These are phyloP conservation scores for Lasiodiplodia hormozganensis DNA, from an alignment of 2,329 filamentous ascomycete genomes.

Conservation along the genomic window DNA sequence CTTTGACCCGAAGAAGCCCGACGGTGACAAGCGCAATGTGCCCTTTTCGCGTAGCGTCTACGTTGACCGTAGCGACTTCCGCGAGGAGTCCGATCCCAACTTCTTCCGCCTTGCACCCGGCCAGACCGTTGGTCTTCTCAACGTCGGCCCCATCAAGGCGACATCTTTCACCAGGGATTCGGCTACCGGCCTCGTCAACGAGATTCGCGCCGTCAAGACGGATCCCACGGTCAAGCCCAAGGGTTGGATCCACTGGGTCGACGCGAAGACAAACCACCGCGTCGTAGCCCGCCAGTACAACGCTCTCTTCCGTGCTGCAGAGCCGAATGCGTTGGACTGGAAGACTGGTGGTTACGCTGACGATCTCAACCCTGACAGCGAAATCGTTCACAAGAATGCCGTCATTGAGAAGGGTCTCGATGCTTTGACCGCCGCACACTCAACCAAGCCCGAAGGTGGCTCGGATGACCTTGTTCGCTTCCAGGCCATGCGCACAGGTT, in stretches of 20 bases:
- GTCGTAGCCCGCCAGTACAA: slow-evolving; percentile 77
- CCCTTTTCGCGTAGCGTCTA: slow-evolving; percentile 80
- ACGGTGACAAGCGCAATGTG: slow-evolving; percentile 66
- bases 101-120: slow-evolving; percentile 81
- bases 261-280: slow-evolving; percentile 66
- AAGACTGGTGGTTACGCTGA: slow-evolving; percentile 79
- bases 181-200: slow-evolving; percentile 67
- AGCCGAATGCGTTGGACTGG: slow-evolving; percentile 73
- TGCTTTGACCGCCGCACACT: slow-evolving; percentile 76
- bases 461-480: slow-evolving; percentile 71
- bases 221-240: slow-evolving; percentile 73
- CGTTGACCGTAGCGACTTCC: slow-evolving; percentile 82
- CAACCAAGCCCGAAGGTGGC: slow-evolving; percentile 64
- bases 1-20: slow-evolving; percentile 81
- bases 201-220: slow-evolving; percentile 69
- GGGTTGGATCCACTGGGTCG: slow-evolving; percentile 85
- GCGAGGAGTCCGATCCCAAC: slow-evolving; percentile 72
- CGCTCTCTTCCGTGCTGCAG: slow-evolving; percentile 83
- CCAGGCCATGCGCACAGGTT: slow-evolving; percentile 88
- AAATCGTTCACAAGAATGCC: slow-evolving; percentile 78
- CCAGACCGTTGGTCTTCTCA: slow-evolving; percentile 75
- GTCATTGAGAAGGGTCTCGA: slow-evolving; percentile 84
- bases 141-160: slow-evolving; percentile 73
- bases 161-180: slow-evolving; percentile 71
- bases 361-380: slow-evolving; percentile 84